phyloP scores from a whole-genome alignment of 2,329 filamentous ascomycete species.

The Aspergillus aculeatus region DNA sequence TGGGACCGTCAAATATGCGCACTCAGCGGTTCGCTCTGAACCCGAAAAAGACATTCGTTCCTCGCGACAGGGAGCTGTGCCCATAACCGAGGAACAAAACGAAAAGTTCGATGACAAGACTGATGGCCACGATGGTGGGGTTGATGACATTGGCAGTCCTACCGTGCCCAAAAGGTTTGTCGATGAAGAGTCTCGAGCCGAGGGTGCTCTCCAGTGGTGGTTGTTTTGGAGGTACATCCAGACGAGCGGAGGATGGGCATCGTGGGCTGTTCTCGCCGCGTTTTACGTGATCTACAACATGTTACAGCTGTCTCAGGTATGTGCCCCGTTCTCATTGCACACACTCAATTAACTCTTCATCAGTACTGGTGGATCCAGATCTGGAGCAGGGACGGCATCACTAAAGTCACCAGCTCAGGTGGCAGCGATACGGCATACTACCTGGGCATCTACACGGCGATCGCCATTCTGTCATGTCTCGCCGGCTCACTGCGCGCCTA shows the following conservation, averaged over 20 bases:
- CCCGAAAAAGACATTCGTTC: constrained; percentile 29
- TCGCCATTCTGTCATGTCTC: neutral
- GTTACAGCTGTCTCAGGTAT: neutral
- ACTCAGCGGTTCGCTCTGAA: constrained; percentile 8
- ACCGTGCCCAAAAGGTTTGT: neutral
- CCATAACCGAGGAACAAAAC: neutral
- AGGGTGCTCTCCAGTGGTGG: neutral
- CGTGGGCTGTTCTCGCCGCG: neutral
- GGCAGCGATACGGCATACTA: neutral
- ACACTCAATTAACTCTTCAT: neutral
- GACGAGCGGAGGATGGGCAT: neutral
- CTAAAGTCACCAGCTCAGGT: neutral
- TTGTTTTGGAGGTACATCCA: neutral
- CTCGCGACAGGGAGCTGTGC: neutral
- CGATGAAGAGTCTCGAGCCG: neutral
- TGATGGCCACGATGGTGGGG: neutral
- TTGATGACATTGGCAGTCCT: neutral
- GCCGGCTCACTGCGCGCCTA: constrained; percentile 52
- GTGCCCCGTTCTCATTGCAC: neutral
- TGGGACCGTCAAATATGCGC: constrained; percentile 3
- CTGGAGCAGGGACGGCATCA: neutral
- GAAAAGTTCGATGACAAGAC: neutral
- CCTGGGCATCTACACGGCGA: neutral
- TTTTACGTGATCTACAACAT: neutral
- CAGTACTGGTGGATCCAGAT: neutral